phyloP scores from a whole-genome alignment of 2,329 filamentous ascomycete species.

The Cladosporium oxysporum region DNA sequence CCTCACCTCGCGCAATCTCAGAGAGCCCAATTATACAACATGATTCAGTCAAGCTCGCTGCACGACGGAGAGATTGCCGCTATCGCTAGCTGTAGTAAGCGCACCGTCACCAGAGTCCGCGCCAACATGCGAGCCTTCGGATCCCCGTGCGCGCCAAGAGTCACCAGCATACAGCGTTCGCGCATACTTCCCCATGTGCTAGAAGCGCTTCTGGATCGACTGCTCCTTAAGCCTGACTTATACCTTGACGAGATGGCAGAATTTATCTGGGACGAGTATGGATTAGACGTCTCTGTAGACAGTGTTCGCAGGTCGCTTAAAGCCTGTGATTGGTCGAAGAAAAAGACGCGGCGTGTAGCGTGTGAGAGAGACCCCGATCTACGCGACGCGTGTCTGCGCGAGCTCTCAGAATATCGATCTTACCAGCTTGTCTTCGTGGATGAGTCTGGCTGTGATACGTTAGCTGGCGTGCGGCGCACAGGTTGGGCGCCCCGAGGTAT shows the following conservation, averaged over 20 bases:
- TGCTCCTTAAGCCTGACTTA: conserved; percentile 7
- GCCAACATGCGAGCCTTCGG: not conserved
- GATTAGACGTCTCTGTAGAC: not conserved
- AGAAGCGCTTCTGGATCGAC: not conserved
- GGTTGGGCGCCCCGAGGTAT: conserved; percentile 16
- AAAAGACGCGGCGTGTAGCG: not conserved
- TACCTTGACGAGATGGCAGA: conserved; percentile 15
- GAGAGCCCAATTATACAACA: not conserved
- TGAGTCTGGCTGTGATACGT: conserved; percentile 16
- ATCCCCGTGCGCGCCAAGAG: no score
- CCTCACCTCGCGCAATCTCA: not conserved
- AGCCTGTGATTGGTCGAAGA: not conserved
- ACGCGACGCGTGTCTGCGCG: conserved; percentile 13
- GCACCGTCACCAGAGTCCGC: conserved; percentile 1
- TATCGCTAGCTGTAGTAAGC: conserved; percentile 1
- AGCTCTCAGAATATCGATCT: conserved; percentile 12
- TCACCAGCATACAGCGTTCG: not conserved
- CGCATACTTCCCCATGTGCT: conserved; percentile 11
- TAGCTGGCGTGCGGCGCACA: conserved; percentile 17
- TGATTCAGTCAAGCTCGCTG: not conserved
- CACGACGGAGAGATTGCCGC: not conserved
- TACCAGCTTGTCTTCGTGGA: conserved; percentile 21
- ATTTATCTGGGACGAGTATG: conserved; percentile 1
- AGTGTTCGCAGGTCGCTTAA: not conserved
- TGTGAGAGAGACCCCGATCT: not conserved